Evolutionary conservation across 768 basidiomycete genomes (phyloP), one percentile per base, ranked within the genome.

Genomic region (Dendrothele bispora): DNA sequence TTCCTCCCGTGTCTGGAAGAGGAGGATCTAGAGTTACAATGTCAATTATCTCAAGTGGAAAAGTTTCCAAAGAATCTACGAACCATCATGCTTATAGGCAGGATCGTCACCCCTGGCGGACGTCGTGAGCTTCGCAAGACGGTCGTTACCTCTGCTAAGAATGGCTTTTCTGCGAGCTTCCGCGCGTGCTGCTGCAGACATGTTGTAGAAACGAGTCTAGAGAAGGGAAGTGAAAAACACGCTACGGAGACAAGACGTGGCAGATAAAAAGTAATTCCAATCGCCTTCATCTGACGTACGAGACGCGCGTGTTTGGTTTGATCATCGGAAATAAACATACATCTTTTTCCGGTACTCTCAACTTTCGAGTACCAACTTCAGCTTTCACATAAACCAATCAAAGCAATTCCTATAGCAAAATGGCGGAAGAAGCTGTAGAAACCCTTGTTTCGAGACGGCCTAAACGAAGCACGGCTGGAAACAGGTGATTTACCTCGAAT

Each of bases 91-190:
- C 43, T 76, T 61, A 57, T 77, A 83, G 10, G 72, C 71, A 4
- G 80, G 69, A 48, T 89, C 86, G 41, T 87, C 86, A 32, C 82
- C 80, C 18, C 89, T 78, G 11, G 78, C 75, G 3, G 84, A 84
- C 3, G 84, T 85, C 4, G 90, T 89, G 36, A 92, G 77, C 58
- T 83, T 90, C 25, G 86, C 83, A 35, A 92, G 80, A 45, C 89
- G 79, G 71, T 90, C 87, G 24, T 71, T 72, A 12, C 86, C 83
- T 44, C 87, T 74, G 53, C 73, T 74, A 18, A 91, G 78, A 49
- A 92, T 91, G 28, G 89, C 89, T 66, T 79, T 85, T 58, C 82
- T 70, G 36, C 89, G 77, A 8, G 89, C 89, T 66, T 88, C 88
- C 64, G 88, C 86, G 56, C 84, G 81, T 50, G 83, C 79, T 67